Conservation (phyloP, 148 eudicot genomes). For the Camellia lanceoleosa region DNA sequence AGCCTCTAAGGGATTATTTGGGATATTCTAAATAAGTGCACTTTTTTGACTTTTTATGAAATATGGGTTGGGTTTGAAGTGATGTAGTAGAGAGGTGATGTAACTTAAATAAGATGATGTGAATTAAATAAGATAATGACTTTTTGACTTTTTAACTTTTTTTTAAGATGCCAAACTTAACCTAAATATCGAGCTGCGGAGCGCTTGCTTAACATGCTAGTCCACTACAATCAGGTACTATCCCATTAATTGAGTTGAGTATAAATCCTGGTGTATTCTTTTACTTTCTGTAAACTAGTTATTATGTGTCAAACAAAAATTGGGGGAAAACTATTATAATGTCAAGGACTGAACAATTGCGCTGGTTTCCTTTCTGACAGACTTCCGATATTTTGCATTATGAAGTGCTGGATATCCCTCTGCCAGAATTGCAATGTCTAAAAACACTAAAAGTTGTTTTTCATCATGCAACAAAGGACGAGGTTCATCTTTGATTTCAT, state of each 20-base stretch:
- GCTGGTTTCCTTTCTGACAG: conserved; percentile 40
- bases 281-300: too few species aligned
- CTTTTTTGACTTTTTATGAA: too few species aligned
- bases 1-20: too few species aligned
- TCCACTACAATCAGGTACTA: conserved; percentile 78
- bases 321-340: background rate
- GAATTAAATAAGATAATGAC: too few species aligned
- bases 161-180: too few species aligned
- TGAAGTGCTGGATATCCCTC: conserved; percentile 90
- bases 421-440: conserved; percentile 80
- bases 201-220: conserved; percentile 73
- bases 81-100: too few species aligned
- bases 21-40: too few species aligned
- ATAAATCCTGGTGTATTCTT: too few species aligned
- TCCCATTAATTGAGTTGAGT: background rate
- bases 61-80: too few species aligned
- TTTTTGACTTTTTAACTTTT: too few species aligned
- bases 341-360: background rate
- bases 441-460: conserved; percentile 73
- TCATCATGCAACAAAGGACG: conserved; percentile 73
- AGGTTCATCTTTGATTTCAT: conserved; percentile 34
- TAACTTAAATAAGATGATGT: too few species aligned
- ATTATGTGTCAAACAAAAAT: background rate
- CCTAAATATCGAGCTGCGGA: conserved; percentile 70
- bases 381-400: conserved; percentile 85